phyloP scores from a whole-genome alignment of 2,329 filamentous ascomycete species.

The Colletotrichum sp. region DNA sequence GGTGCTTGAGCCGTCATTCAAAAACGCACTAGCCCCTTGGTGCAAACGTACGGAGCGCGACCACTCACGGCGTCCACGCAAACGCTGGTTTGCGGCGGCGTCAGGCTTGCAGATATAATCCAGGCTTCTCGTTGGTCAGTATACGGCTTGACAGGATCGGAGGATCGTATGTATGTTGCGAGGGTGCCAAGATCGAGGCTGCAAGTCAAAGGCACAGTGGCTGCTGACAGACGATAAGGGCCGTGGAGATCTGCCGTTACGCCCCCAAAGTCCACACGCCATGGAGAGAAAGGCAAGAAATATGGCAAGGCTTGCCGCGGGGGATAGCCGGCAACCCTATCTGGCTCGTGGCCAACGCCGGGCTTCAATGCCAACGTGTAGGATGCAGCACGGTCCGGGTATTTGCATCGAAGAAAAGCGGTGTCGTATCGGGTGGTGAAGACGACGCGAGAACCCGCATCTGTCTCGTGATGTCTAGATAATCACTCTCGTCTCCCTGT shows the following conservation, averaged over 20 bases:
- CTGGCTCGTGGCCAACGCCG: not conserved
- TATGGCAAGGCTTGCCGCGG: not conserved
- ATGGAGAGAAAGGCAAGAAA: not conserved
- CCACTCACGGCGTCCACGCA: not conserved
- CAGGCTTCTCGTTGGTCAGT: not conserved
- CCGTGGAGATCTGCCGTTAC: not conserved
- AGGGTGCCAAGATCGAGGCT: not conserved
- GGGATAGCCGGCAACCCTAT: not conserved
- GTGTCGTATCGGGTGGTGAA: not conserved
- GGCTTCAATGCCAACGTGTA: not conserved
- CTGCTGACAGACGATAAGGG: not conserved
- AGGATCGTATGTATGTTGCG: not conserved
- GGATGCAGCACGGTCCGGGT: not conserved
- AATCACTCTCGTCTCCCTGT: not conserved
- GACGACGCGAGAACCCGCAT: not conserved
- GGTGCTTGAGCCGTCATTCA: not conserved
- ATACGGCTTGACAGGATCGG: not conserved
- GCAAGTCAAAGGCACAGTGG: not conserved
- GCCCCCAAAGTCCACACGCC: not conserved
- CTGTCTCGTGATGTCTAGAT: not conserved
- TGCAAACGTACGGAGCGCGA: not conserved
- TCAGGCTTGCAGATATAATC: not conserved
- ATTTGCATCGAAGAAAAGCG: not conserved
- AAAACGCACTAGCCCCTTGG: not conserved
- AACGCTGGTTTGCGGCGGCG: not conserved